Evolutionary conservation across 768 basidiomycete species (phyloP).

Genomic region (Suillus paluster): DNA sequence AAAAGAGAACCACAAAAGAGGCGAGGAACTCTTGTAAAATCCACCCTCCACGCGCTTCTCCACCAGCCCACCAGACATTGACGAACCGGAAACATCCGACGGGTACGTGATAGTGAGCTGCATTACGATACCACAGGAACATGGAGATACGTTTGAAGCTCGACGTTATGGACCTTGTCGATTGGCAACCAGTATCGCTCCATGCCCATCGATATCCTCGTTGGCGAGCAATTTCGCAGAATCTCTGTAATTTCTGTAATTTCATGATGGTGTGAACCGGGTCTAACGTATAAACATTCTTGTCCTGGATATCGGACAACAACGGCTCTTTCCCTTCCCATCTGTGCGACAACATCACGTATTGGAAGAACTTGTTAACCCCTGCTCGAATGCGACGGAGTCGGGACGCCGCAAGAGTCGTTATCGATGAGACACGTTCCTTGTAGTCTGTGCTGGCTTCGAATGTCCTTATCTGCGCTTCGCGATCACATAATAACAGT

Average conservation of each 20-base stretch:
- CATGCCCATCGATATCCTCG: conserved; percentile 9
- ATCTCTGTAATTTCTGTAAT: conserved; percentile 6
- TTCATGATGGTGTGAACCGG: conserved; percentile 3
- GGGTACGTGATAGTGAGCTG: conserved; percentile 16
- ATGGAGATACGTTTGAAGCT: conserved; percentile 16
- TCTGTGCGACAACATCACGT: conserved; percentile 18
- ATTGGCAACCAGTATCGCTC: conserved; percentile 19
- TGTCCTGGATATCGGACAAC: conserved; percentile 6
- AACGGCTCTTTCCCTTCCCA: conserved; percentile 11
- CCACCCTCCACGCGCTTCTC: conserved; percentile 7
- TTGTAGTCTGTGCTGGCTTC: not conserved
- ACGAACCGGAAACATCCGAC: conserved; percentile 8
- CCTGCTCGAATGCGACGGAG: too few species aligned
- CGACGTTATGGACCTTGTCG: conserved; percentile 21
- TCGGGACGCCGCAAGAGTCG: too few species aligned
- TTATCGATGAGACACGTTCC: not conserved
- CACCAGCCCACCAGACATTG: not conserved
- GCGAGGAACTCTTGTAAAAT: conserved; percentile 11
- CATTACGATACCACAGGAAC: conserved; percentile 17
- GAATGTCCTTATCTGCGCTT: not conserved
- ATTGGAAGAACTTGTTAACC: conserved; percentile 12
- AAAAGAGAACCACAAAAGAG: conserved; percentile 12
- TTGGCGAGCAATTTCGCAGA: not conserved
- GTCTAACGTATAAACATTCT: not conserved
- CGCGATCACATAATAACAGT: not conserved